These are phyloP conservation scores for Wallacemonas rigidus DNA, from an alignment of 208 protist genomes.

Conservation along the genomic window DNA sequence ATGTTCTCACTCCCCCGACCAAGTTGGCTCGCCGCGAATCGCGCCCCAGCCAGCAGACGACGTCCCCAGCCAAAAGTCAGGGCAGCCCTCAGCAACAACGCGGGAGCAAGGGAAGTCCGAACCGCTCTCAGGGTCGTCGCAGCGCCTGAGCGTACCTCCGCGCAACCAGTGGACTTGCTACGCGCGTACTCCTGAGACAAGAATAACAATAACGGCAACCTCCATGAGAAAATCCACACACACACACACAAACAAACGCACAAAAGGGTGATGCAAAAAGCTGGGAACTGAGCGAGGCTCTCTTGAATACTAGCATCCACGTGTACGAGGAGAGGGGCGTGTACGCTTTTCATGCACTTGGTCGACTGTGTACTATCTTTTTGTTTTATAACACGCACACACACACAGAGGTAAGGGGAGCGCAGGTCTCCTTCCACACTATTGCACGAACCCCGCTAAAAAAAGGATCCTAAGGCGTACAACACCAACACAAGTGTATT, in stretches of 20 bases:
- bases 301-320: too few species aligned
- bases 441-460: too few species aligned
- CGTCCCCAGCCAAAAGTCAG: constrained; percentile 14
- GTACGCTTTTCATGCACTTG: too few species aligned
- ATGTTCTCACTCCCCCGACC: constrained; percentile 26
- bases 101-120: constrained; percentile 1
- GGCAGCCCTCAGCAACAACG: neutral
- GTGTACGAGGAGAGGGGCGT: too few species aligned
- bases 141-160: constrained; percentile 26
- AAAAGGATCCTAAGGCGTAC: neutral
- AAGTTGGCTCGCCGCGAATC: constrained; percentile 34
- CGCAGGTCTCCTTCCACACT: too few species aligned
- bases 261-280: neutral
- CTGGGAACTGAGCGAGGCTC: neutral
- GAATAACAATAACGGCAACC: too few species aligned
- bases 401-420: neutral
- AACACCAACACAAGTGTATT: neutral
- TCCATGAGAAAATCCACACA: neutral
- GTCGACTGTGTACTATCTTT: too few species aligned
- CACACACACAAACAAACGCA: neutral
- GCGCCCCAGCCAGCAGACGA: constrained; percentile 17
- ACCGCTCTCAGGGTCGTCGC: constrained; percentile 18
- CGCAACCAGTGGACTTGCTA: too few species aligned
- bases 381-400: too few species aligned
- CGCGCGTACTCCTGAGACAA: too few species aligned